These are phyloP conservation scores for Lasiodiplodia citricola DNA, from an alignment of 2,329 filamentous ascomycete genomes.

Conservation along the genomic window DNA sequence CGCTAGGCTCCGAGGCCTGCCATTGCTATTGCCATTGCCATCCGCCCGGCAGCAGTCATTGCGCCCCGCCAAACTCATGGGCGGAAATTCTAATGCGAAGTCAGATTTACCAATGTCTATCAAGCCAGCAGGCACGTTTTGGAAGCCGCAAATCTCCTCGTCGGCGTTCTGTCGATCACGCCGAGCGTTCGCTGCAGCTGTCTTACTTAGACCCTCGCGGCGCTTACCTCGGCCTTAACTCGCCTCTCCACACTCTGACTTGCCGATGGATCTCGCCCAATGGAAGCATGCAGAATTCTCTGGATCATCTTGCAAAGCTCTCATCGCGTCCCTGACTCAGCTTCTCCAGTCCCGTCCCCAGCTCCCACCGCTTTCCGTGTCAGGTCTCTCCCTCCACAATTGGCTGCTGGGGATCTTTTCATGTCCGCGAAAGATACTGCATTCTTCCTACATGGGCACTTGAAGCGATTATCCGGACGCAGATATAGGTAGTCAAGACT, in stretches of 20 bases:
- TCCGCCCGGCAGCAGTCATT: background rate
- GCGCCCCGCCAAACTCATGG: background rate
- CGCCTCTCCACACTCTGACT: constrained; percentile 11
- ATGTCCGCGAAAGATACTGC: background rate
- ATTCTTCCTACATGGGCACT: background rate
- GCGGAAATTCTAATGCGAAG: too few species aligned
- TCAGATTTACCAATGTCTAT: background rate
- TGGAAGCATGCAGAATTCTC: constrained; percentile 7
- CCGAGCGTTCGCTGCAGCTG: background rate
- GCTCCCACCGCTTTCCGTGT: background rate
- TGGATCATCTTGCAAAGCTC: background rate
- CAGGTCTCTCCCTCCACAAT: background rate
- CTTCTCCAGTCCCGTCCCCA: background rate
- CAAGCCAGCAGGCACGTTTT: background rate
- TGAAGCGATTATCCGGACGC: background rate
- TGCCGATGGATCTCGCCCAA: background rate
- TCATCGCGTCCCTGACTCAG: background rate
- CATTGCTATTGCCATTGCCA: background rate
- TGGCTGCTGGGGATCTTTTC: background rate
- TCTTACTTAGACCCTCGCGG: background rate
- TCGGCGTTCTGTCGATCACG: background rate
- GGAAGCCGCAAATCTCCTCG: background rate
- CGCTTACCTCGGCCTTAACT: constrained; percentile 19
- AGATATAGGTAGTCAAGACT: background rate
- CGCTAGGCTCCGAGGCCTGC: background rate